These are phyloP conservation scores for Dysphania ambrosioides DNA, from an alignment of 148 eudicot genomes.

Conservation along the genomic window DNA sequence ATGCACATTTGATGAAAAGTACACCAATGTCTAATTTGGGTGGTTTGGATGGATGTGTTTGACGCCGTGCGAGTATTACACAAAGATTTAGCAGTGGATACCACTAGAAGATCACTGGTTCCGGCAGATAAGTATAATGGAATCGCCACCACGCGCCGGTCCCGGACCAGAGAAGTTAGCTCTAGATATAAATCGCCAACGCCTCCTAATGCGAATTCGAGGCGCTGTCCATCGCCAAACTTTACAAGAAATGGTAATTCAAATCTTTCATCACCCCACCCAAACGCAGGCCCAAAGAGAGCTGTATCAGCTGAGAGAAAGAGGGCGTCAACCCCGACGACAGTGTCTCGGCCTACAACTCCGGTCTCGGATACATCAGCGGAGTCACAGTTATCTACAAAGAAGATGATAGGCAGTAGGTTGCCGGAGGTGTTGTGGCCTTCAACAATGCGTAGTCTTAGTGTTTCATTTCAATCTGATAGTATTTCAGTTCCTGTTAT, in stretches of 20 bases:
- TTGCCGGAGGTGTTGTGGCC: constrained; percentile 85
- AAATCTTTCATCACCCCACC: constrained; percentile 37
- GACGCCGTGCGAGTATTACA: constrained; percentile 50
- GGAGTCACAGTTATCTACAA: constrained; percentile 45
- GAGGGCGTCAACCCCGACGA: constrained; percentile 69
- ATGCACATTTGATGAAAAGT: constrained; percentile 27
- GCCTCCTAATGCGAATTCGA: constrained; percentile 36
- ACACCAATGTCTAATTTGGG: constrained; percentile 46
- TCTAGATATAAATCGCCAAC: constrained; percentile 79
- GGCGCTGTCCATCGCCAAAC: constrained; percentile 66
- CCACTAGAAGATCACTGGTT: constrained; percentile 44
- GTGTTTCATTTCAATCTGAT: constrained; percentile 83
- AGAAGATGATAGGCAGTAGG: constrained; percentile 44
- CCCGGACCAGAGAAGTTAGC: constrained; percentile 63
- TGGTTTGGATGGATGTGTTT: constrained; percentile 75
- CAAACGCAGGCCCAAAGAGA: constrained; percentile 47
- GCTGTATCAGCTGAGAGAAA: constrained; percentile 82
- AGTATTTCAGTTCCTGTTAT: constrained; percentile 53
- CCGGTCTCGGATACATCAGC: constrained; percentile 60
- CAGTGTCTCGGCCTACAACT: constrained; percentile 61
- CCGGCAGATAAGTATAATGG: constrained; percentile 63
- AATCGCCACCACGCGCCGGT: constrained; percentile 35
- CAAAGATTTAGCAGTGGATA: constrained; percentile 51
- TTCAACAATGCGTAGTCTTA: constrained; percentile 86
- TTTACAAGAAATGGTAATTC: constrained; percentile 43